Percentiles rank a stretch among this genome's conserved stretches.
These are phyloP conservation scores for Yarrowia sp. DNA, from an alignment of 805 yeast genomes.

Conservation along the genomic window DNA sequence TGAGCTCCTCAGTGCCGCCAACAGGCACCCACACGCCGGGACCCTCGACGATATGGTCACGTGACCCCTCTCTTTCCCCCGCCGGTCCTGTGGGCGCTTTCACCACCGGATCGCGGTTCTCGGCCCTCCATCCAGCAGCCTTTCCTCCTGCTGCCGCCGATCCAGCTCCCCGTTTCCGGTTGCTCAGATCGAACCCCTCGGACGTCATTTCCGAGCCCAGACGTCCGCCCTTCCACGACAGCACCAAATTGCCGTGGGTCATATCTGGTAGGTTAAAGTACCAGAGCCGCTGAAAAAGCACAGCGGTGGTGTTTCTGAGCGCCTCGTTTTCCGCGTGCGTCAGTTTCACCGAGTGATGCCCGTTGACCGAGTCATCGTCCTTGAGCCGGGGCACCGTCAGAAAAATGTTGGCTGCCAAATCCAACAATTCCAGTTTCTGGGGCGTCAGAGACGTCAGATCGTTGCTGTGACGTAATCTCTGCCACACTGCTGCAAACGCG, in stretches of 20 bases:
- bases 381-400: constrained; percentile 17
- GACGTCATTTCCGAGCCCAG: constrained; percentile 54
- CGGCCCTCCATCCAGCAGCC: constrained; percentile 22
- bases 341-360: constrained; percentile 38
- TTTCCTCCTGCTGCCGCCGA: too few relatives aligned
- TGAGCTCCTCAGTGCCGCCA: constrained; percentile 39
- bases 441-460: constrained; percentile 6
- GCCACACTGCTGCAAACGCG: constrained; percentile 64
- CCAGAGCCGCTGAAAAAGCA: constrained; percentile 64
- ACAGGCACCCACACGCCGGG: constrained; percentile 45
- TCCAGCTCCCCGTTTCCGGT: too few relatives aligned
- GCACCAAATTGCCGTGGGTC: constrained; percentile 49
- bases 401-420: constrained; percentile 23
- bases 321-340: constrained; percentile 53
- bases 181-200: constrained; percentile 62
- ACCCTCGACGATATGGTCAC: constrained; percentile 26
- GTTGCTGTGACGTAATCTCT: constrained; percentile 45
- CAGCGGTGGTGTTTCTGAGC: constrained; percentile 49
- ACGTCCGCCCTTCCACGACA: constrained; percentile 47
- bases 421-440: constrained; percentile 23
- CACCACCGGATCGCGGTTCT: not conserved
- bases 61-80: not conserved
- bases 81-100: constrained; percentile 25
- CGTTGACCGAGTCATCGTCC: constrained; percentile 31
- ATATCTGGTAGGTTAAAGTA: constrained; percentile 71